A percentile compares a stretch with the other conserved stretches of the same genome.
These are phyloP conservation scores for Lentinula raphanica DNA, from an alignment of 768 basidiomycete genomes.

Conservation along the genomic window DNA sequence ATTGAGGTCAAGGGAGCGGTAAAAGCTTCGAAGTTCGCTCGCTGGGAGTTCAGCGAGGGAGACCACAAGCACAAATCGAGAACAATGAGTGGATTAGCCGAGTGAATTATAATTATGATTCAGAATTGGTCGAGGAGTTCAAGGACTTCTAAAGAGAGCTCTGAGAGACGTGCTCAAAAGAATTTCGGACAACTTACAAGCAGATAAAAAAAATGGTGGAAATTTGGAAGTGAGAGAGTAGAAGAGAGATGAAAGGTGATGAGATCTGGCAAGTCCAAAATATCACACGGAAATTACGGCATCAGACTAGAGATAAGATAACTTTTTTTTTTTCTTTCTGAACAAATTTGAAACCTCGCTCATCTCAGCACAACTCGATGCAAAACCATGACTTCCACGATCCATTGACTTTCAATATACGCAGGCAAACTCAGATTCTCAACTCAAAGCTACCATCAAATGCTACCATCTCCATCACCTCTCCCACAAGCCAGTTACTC, in stretches of 20 bases:
- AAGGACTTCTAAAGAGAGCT: background rate
- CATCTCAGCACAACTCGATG: background rate
- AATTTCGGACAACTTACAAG: background rate
- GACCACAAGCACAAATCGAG: background rate
- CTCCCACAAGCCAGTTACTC: slow-evolving; percentile 41
- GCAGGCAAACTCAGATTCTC: slow-evolving; percentile 45
- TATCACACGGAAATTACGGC: background rate
- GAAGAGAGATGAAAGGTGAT: too few species aligned
- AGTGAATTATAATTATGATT: background rate
- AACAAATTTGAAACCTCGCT: too few species aligned
- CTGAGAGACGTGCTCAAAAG: background rate
- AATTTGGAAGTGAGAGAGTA: too few species aligned
- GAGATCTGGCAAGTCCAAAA: too few species aligned
- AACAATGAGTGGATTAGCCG: background rate
- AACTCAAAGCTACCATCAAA: slow-evolving; percentile 37
- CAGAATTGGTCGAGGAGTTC: background rate
- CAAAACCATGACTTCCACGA: slow-evolving; percentile 29
- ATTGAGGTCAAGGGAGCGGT: background rate
- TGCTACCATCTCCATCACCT: slow-evolving; percentile 30
- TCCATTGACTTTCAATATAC: slow-evolving; percentile 56
- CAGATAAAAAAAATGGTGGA: background rate
- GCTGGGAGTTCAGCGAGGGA: background rate
- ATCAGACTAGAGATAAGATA: background rate
- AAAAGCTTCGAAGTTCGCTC: background rate
- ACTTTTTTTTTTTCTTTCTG: background rate